Evolutionary conservation across 768 basidiomycete genomes (phyloP), one percentile per base, ranked within the genome.

Genomic region (Leccinellum rugosiceps): DNA sequence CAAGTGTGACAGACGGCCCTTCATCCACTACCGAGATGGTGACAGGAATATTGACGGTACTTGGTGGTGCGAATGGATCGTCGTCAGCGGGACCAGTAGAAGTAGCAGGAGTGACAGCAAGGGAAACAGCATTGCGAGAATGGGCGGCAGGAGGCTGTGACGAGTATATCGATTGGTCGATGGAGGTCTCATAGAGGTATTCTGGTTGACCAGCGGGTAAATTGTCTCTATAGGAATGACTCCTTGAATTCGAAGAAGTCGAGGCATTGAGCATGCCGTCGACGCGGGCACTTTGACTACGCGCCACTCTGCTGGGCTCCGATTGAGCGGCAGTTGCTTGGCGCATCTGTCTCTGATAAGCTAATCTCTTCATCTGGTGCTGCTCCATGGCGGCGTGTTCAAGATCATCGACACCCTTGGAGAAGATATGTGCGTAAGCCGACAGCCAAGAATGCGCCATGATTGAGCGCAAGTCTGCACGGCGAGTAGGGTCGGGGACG

Each of bases 391-490:
- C 92, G 38, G 83, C 75, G 1, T 73, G 74, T 72, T 98, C 94
- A 26, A 95, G 80, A 43, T 95, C 89, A 2, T 85, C 85, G 15
- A 95, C 89, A 28, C 75, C 77, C 61, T 80, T 84, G 17, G 82
- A 79, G 72, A 98, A 96, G 43, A 58, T 72, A 26, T 73, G 67
- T 0, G 68, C 64, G 23, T 68, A 68, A 4, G 84, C 79, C 1
- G 76, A 74, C 23, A 98, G 78, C 96, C 96, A 99, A 4, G 84
- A 80, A 69, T 98, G 97, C 13, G 73, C 77, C 92, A 96, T 97
- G 63, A 99, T 87, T 1, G 78, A 75, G 10, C 80, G 75, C 38
- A 98, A 79, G 58, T 85, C 85, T 46, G 90, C 90, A 45, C 96
- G 87, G 30, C 82, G 81, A 17, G 80, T 77, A 6, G 95, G 95